Base-by-base conservation (phyloP, 139 green algal species). In the Tetradesmus obliquus region DNA sequence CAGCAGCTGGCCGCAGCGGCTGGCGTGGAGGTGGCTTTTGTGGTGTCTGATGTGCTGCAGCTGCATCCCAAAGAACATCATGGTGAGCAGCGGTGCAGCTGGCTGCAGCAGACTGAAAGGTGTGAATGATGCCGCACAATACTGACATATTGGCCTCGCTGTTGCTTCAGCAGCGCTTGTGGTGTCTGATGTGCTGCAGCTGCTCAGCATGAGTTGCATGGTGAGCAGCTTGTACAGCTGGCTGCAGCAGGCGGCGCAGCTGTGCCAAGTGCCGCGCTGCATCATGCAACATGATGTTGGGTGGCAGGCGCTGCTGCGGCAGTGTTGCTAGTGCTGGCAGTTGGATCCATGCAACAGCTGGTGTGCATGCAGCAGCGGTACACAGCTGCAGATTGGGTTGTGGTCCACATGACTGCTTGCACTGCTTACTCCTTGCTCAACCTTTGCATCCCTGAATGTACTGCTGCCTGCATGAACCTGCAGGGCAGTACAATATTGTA, bases 11-110 rank as follows among this genome's bases (percentile, higher is more conserved):
- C 87, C 17, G 69, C 74, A 55, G 87, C 87, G 7, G 87, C 87
- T 17, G 87, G 87, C 19, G 87, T 91, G 3, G 53, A 85, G 15
- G 72, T 91, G 5, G 1, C 53, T 5, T 91, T 86, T 79, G 53
- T 87, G n/a, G 74, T 79, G 76, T 58, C 76, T 55, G 88, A 91
- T 79, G 88, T 91, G 24, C 88, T 91, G 57, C 74, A 84, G 19
- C 45, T 91, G 81, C 81, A 45, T 45, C 32, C 32, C 32, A 45
- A 45, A 1, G 53, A 69, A 51, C 81, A 45, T 1, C 17, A 15
- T 3, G 81, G 81, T 86, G 80, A 55, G 80, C 19, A 32, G 60
- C n/a, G 4, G 8, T 53, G 76, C 76, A 6, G 76, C 7, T 82
- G n/a, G 72, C 72, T 17, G 72, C 72, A 45, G 22, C n/a, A 9